Conservation (phyloP, 2,329 filamentous ascomycete genomes). For the Cryphonectria radicalis region DNA sequence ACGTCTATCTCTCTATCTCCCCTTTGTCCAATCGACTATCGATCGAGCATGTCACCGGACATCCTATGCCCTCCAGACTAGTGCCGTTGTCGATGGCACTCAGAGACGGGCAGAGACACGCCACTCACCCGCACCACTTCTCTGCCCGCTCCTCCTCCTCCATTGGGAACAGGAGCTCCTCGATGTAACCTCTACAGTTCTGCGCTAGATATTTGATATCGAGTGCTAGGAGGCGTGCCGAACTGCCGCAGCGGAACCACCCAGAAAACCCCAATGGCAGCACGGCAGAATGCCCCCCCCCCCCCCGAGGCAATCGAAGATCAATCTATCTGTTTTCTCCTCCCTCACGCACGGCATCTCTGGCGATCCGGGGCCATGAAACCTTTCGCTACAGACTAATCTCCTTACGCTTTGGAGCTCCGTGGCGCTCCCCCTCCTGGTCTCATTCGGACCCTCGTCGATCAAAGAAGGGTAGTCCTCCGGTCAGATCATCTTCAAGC, state of each 20-base stretch:
- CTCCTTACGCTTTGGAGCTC: background rate
- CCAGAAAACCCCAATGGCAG: conserved; percentile 16
- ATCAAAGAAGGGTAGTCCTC: background rate
- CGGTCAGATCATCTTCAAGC: background rate
- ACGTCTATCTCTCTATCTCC: background rate
- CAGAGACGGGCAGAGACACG: background rate
- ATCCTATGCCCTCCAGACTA: background rate
- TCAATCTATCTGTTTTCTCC: no score
- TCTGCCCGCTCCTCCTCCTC: background rate
- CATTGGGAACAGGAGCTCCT: conserved; percentile 2
- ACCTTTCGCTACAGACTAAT: conserved; percentile 15
- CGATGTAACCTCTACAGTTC: conserved; percentile 1
- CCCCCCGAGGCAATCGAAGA: background rate
- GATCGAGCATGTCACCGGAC: background rate
- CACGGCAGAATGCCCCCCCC: no score
- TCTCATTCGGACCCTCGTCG: background rate
- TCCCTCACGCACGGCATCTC: conserved; percentile 15
- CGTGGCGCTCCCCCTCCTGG: background rate
- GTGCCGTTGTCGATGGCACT: background rate
- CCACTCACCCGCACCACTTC: background rate
- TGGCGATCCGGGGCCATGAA: conserved; percentile 21
- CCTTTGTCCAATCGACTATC: conserved; percentile 1
- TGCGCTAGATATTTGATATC: background rate
- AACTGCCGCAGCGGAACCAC: background rate
- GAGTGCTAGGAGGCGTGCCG: conserved; percentile 12